phyloP scores from a whole-genome alignment of 768 basidiomycete genomes.

The Trametes maxima region DNA sequence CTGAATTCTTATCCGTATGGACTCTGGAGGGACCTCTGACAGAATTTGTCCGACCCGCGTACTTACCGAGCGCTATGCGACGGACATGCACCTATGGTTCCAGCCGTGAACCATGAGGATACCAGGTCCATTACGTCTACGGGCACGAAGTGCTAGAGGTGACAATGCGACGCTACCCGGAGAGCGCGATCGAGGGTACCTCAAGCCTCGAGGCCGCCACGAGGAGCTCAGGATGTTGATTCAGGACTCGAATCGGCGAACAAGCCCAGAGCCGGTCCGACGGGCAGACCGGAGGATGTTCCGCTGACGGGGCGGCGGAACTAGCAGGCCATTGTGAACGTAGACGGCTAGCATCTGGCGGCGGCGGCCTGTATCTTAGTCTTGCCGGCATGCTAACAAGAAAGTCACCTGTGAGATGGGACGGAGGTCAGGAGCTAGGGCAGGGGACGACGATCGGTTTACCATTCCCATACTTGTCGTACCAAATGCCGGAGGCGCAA shows the following conservation, averaged over 20 bases:
- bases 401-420: neutral
- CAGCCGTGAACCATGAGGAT: neutral
- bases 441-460: neutral
- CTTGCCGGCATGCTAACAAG: neutral
- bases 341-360: neutral
- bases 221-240: constrained; percentile 2
- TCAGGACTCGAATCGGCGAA: neutral
- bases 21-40: no score
- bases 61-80: neutral
- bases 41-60: no score
- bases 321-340: neutral
- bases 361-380: no score
- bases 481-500: neutral
- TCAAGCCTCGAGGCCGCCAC: neutral
- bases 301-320: neutral
- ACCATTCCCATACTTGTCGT: neutral
- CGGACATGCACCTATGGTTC: neutral
- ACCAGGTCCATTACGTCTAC: neutral
- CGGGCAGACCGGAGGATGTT: neutral
- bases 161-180: neutral
- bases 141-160: neutral
- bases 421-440: neutral
- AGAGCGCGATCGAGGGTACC: constrained; percentile 6
- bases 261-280: neutral
- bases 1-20: no score